These are phyloP conservation scores for Fusarium ramigenum DNA, from an alignment of 2,329 filamentous ascomycete genomes.

Conservation along the genomic window DNA sequence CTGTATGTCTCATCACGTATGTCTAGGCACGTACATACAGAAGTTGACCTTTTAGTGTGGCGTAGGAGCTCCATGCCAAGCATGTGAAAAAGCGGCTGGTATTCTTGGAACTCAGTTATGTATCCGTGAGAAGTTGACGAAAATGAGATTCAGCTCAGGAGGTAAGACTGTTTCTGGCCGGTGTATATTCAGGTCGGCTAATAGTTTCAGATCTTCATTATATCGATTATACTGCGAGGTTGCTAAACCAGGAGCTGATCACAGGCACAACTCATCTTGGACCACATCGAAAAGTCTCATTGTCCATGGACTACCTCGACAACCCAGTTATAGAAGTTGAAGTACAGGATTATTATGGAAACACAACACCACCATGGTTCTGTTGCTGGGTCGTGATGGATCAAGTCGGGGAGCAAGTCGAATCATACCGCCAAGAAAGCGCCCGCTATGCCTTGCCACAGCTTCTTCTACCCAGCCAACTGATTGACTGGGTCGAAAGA, in stretches of 20 bases:
- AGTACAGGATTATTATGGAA: constrained; percentile 42
- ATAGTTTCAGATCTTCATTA: constrained; percentile 41
- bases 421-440: constrained; percentile 41
- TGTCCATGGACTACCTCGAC: constrained; percentile 43
- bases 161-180: constrained; percentile 16
- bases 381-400: constrained; percentile 44
- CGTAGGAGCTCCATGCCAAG: constrained; percentile 38
- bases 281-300: constrained; percentile 36
- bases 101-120: constrained; percentile 40
- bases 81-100: constrained; percentile 40
- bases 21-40: neutral
- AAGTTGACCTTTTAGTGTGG: constrained; percentile 38
- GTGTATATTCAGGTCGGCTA: neutral
- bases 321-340: constrained; percentile 39
- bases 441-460: constrained; percentile 40
- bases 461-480: constrained; percentile 33
- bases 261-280: constrained; percentile 43
- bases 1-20: constrained; percentile 32
- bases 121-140: constrained; percentile 42
- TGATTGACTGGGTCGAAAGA: constrained; percentile 41
- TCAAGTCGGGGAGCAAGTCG: constrained; percentile 40
- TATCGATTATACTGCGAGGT: constrained; percentile 42
- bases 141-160: constrained; percentile 43
- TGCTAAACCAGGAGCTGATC: constrained; percentile 42
- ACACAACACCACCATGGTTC: constrained; percentile 37